Base-by-base conservation (phyloP, 2,329 filamentous ascomycete species). In the Trichophyton rubrum region DNA sequence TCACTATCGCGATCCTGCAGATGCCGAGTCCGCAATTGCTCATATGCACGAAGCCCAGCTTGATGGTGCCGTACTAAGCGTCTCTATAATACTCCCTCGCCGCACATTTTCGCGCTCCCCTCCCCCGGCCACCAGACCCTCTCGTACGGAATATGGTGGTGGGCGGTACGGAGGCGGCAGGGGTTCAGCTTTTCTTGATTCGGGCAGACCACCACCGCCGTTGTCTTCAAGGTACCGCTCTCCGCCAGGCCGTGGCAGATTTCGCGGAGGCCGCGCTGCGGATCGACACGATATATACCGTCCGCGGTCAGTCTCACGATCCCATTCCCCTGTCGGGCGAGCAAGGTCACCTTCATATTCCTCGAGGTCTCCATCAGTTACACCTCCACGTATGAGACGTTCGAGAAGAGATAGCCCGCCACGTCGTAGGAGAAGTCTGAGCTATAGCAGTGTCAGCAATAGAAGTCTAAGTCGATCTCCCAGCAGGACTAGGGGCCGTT, bases 1-100 rank as follows among this genome's bases (percentile, higher is more conserved):
- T 64, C 80, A 96, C 47, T 99, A 87, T 74, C 79, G 84, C 59
- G 80, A 87, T 65, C 83, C 90, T 65, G 79, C 82, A 57, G 87
- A 92, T 64, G 92, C 93, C 24, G 90, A 96, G 74, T 80, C 85
- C 13, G 93, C 93, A 30, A 95, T 96, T 67, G 85, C 91, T 17
- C 89, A 95, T 71, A 97, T 99, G 93, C 93, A 99, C 73, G 93
- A 99, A 76, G 90, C 89, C n/a, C 89, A 95, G 70, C 77, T 96
- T 30, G 91, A 96, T 72, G 90, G 90, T 58, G 84, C 86, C 22
- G 80, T 85, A 43, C 85, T 96, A 69, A 87, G 87, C 68, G 91
- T 96, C 56, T 93, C 89, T 51, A 93, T 96, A 66, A 89, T 96
- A 27, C 79, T 95, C 40, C 90, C 90, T 0, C 84, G 88, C 57